Conservation (phyloP, 495 filamentous ascomycete genomes). For the Xylaria flabelliformis region DNA sequence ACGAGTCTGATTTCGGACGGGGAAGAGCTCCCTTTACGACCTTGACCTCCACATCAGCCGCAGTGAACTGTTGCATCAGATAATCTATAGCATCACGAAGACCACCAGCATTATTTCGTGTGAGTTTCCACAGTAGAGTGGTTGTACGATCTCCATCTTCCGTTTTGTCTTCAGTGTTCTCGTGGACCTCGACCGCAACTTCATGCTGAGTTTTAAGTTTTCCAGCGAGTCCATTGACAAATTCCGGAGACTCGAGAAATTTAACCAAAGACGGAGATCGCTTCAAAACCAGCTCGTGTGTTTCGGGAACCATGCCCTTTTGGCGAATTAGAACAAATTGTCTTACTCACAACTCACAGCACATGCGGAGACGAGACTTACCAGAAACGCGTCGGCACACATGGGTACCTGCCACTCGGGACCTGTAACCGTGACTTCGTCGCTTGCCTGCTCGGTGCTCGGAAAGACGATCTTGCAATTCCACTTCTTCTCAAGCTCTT, state of each 20-base stretch:
- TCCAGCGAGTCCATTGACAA: constrained; percentile 75
- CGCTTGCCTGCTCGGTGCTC: constrained; percentile 95
- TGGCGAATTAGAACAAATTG: constrained; percentile 37
- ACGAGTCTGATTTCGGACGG: constrained; percentile 96
- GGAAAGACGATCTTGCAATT: constrained; percentile 98
- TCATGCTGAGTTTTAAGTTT: constrained; percentile 92
- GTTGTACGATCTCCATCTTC: constrained; percentile 60
- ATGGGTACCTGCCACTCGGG: constrained; percentile 97
- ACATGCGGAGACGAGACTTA: constrained; percentile 47
- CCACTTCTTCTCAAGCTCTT: constrained; percentile 96
- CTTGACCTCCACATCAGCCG: constrained; percentile 81
- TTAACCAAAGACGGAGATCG: constrained; percentile 73
- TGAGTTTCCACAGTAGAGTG: constrained; percentile 71
- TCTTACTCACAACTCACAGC: not conserved
- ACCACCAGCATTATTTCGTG: constrained; percentile 94
- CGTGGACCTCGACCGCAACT: constrained; percentile 75
- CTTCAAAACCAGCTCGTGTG: constrained; percentile 85
- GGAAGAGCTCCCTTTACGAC: constrained; percentile 92
- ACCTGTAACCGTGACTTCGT: constrained; percentile 92
- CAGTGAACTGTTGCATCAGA: constrained; percentile 79
- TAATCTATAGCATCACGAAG: constrained; percentile 97
- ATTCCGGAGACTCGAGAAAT: constrained; percentile 79
- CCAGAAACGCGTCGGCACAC: constrained; percentile 92
- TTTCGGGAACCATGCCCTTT: constrained; percentile 94
- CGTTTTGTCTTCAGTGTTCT: constrained; percentile 58